These are phyloP conservation scores for Herpetomonas samuelpessoai DNA, from an alignment of 208 protist genomes.

Conservation along the genomic window DNA sequence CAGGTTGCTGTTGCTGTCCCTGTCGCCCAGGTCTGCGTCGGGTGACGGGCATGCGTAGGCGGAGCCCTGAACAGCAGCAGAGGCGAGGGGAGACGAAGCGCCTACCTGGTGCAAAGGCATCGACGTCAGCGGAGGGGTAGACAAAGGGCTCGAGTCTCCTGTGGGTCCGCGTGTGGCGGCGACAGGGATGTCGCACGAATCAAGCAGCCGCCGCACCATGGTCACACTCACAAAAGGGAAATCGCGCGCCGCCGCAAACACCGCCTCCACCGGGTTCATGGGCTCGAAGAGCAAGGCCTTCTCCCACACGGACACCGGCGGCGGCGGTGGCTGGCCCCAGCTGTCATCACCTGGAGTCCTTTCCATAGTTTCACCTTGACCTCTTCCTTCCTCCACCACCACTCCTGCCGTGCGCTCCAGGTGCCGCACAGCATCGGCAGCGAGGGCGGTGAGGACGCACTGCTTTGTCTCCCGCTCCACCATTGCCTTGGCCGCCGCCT, in stretches of 20 bases:
- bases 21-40: no score
- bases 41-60: no score
- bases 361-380: no score
- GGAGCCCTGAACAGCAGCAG: no score
- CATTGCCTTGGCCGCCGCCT: constrained; percentile 35
- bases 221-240: constrained; percentile 54
- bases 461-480: constrained; percentile 46
- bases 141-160: no score
- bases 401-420: constrained; percentile 23
- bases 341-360: no score
- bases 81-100: no score
- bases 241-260: constrained; percentile 32
- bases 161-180: no score
- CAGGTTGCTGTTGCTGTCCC: no score
- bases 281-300: constrained; percentile 64
- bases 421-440: constrained; percentile 37
- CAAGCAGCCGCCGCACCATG: constrained; percentile 57
- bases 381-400: background rate
- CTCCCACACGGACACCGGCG: constrained; percentile 33
- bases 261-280: constrained; percentile 34
- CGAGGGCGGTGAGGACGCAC: constrained; percentile 63
- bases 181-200: no score
- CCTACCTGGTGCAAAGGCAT: no score
- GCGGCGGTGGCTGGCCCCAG: background rate
- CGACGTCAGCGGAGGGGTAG: no score